Percentiles rank a stretch among this genome's conserved stretches.
Evolutionary conservation across 2,329 filamentous ascomycete genomes (phyloP).

Genomic region (Bipolaris gigantea): DNA sequence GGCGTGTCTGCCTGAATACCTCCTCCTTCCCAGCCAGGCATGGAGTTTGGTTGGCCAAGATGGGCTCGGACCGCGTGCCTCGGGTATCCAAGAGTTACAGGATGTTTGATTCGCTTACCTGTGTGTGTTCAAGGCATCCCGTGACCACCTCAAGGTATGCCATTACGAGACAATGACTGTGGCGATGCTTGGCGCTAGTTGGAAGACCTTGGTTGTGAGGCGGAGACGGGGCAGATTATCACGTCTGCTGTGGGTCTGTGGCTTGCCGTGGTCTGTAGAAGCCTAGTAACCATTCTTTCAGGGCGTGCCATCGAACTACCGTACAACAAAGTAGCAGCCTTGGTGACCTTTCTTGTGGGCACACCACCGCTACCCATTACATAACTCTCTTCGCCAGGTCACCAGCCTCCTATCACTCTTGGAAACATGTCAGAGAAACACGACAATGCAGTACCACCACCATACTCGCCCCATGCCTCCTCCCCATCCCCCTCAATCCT

Average conservation of each 20-base stretch:
- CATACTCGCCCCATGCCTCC: conserved; percentile 17
- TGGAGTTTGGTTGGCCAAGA: conserved; percentile 13
- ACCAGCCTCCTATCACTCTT: too few species aligned
- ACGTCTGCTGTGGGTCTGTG: background rate
- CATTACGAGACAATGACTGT: conserved; percentile 12
- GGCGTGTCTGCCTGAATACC: background rate
- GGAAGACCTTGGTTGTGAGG: background rate
- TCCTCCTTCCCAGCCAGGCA: conserved; percentile 3
- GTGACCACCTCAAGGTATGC: background rate
- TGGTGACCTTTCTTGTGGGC: too few species aligned
- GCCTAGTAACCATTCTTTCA: background rate
- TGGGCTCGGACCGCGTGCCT: conserved; percentile 8
- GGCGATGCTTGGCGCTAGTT: background rate
- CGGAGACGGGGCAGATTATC: background rate
- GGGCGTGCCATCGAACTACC: background rate
- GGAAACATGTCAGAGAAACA: conserved; percentile 16
- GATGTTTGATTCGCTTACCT: conserved; percentile 11
- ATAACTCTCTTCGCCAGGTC: background rate
- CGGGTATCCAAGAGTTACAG: background rate
- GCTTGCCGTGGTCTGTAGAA: conserved; percentile 6
- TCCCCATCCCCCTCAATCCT: conserved; percentile 29
- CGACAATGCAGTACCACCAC: conserved; percentile 5
- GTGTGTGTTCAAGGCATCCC: background rate
- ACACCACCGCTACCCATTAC: too few species aligned
- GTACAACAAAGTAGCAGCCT: too few species aligned